Evolutionary conservation across 1,139 yeast genomes (phyloP).

Genomic region (Ogataea hybrid): DNA sequence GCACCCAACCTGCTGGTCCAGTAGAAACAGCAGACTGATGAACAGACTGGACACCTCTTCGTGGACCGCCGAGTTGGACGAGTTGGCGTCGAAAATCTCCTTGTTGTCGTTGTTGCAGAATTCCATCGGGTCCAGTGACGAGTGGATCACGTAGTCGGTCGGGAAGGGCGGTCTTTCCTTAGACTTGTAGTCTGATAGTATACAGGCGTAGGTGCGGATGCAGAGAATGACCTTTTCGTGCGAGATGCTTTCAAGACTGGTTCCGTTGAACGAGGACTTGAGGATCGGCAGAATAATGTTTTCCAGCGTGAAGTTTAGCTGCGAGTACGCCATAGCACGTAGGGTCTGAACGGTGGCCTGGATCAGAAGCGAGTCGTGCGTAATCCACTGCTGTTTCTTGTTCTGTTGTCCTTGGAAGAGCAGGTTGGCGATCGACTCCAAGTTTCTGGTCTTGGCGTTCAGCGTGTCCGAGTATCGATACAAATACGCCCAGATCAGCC

Average conservation of each 20-base stretch:
- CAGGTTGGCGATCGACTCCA: conserved; percentile 41
- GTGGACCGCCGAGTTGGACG: conserved; percentile 55
- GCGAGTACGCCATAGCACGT: conserved; percentile 74
- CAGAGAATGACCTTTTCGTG: conserved; percentile 74
- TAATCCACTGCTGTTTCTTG: conserved; percentile 72
- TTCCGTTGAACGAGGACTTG: conserved; percentile 53
- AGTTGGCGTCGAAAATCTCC: conserved; percentile 39
- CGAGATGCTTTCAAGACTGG: conserved; percentile 55
- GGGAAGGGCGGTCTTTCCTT: conserved; percentile 76
- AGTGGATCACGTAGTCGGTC: conserved; percentile 50
- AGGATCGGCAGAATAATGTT: conserved; percentile 66
- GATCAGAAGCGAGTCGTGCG: conserved; percentile 58
- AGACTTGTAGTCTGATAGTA: conserved; percentile 58
- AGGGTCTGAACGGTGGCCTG: conserved; percentile 69
- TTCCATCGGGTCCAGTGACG: conserved; percentile 33
- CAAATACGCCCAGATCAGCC: conserved; percentile 86
- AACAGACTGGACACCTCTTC: conserved; percentile 74
- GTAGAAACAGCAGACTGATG: conserved; percentile 51
- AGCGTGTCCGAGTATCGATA: conserved; percentile 86
- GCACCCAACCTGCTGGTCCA: conserved; percentile 63
- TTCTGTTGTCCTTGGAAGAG: conserved; percentile 52
- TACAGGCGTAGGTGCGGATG: conserved; percentile 65
- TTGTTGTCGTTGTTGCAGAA: conserved; percentile 26
- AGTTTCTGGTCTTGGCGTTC: conserved; percentile 75
- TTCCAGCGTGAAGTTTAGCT: conserved; percentile 76